A percentile compares a stretch with the other conserved stretches of the same genome.
Evolutionary conservation across 164 flowering plant genomes (phyloP).

Genomic region (Macadamia integrifolia): DNA sequence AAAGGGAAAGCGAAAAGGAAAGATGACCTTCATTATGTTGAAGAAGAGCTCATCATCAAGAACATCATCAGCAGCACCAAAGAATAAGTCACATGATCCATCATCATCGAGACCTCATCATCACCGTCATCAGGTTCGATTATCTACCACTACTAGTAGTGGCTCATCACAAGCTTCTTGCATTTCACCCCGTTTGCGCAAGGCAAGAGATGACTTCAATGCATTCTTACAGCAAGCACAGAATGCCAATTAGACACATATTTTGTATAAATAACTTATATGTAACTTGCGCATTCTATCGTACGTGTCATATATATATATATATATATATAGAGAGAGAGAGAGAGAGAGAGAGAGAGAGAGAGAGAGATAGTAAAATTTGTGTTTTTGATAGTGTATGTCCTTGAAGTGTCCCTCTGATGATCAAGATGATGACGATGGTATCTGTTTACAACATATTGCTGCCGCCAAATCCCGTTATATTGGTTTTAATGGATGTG

Average conservation of each 20-base stretch:
- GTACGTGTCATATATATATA: too few relatives aligned
- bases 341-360: too few relatives aligned
- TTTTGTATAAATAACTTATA: background rate
- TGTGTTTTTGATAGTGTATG: too few relatives aligned
- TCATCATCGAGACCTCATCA: background rate
- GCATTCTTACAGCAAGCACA: slow-evolving; percentile 63
- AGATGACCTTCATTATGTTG: slow-evolving; percentile 2
- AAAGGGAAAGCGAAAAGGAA: too few relatives aligned
- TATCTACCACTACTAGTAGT: slow-evolving; percentile 27
- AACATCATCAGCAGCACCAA: background rate
- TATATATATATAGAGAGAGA: too few relatives aligned
- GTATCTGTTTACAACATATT: too few relatives aligned
- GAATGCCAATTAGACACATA: slow-evolving; percentile 21
- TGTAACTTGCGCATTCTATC: too few relatives aligned
- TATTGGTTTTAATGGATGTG: too few relatives aligned
- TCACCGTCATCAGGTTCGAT: slow-evolving; percentile 47
- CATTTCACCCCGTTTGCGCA: slow-evolving; percentile 59
- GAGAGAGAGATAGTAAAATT: too few relatives aligned
- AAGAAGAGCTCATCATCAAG: slow-evolving; percentile 27
- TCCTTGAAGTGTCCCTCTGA: too few relatives aligned
- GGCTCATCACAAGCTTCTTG: slow-evolving; percentile 34
- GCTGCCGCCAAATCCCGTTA: too few relatives aligned
- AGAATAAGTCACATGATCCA: slow-evolving; percentile 31
- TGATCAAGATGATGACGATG: too few relatives aligned
- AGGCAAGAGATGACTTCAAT: slow-evolving; percentile 77